phyloP scores from a whole-genome alignment of 1,284 basidiomycete species.

The Schizopora paradoxa region DNA sequence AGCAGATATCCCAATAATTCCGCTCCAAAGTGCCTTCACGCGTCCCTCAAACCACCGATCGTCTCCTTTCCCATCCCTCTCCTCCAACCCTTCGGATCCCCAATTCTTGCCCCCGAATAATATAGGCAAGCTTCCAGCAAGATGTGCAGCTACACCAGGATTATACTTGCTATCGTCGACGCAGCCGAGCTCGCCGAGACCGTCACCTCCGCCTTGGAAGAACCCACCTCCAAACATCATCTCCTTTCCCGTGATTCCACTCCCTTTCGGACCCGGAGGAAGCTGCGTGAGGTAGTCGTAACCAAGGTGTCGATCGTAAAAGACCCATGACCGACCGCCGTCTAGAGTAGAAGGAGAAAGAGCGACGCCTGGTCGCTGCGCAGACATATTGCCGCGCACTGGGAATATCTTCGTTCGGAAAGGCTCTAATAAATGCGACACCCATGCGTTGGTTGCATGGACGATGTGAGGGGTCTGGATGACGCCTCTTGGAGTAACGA shows the following conservation, averaged over 20 bases:
- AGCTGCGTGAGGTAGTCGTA: conserved; percentile 77
- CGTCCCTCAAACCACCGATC: conserved; percentile 32
- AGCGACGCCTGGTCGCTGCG: conserved; percentile 47
- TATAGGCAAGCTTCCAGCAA: conserved; percentile 40
- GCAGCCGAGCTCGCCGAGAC: conserved; percentile 36
- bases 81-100: conserved; percentile 26
- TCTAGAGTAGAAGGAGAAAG: conserved; percentile 26
- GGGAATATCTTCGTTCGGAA: conserved; percentile 35
- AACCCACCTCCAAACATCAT: conserved; percentile 61
- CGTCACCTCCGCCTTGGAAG: conserved; percentile 27
- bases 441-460: conserved; percentile 79
- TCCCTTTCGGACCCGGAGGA: conserved; percentile 35
- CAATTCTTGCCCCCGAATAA: conserved; percentile 42
- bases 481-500: conserved; percentile 50
- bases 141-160: conserved; percentile 37
- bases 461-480: conserved; percentile 56
- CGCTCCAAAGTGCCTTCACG: conserved; percentile 53
- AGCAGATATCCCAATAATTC: conserved; percentile 49
- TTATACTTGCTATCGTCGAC: conserved; percentile 42
- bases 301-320: conserved; percentile 42
- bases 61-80: conserved; percentile 18
- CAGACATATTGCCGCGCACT: conserved; percentile 59
- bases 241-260: too few species aligned
- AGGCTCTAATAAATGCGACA: conserved; percentile 48
- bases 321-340: conserved; percentile 49